phyloP scores from a whole-genome alignment of 495 filamentous ascomycete species.

The Daldinia bambusicola region DNA sequence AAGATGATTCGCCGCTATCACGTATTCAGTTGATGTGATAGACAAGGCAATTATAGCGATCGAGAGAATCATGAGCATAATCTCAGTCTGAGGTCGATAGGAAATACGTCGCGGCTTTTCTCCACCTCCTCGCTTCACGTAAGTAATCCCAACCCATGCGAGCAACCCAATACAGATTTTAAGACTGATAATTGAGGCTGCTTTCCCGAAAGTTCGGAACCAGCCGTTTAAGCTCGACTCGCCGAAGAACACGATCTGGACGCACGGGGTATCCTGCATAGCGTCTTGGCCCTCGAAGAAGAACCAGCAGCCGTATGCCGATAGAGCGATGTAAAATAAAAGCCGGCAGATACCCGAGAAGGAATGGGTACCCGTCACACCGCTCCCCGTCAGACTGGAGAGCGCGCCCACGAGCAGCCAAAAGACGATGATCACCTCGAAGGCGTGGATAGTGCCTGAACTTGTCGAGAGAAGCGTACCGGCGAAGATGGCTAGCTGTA shows the following conservation, averaged over 20 bases:
- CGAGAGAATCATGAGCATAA: slow-evolving; percentile 32
- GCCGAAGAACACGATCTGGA: slow-evolving; percentile 30
- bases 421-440: slow-evolving; percentile 32
- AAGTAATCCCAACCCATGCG: slow-evolving; percentile 12
- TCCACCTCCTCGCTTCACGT: background rate
- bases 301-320: slow-evolving; percentile 41
- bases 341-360: slow-evolving; percentile 25
- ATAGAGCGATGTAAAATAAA: slow-evolving; percentile 33
- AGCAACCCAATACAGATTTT: slow-evolving; percentile 9
- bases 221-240: slow-evolving; percentile 23
- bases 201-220: slow-evolving; percentile 38
- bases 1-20: slow-evolving; percentile 28
- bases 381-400: slow-evolving; percentile 29
- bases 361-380: slow-evolving; percentile 14
- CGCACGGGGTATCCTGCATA: slow-evolving; percentile 17
- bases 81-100: slow-evolving; percentile 28
- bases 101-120: background rate
- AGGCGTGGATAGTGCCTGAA: slow-evolving; percentile 13
- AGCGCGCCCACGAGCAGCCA: slow-evolving; percentile 34
- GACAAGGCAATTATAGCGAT: slow-evolving; percentile 28
- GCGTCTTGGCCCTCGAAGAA: slow-evolving; percentile 29
- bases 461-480: slow-evolving; percentile 25
- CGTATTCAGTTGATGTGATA: slow-evolving; percentile 30
- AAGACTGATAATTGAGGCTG: slow-evolving; percentile 13
- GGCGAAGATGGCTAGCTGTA: slow-evolving; percentile 36